Evolutionary conservation across 2,329 filamentous ascomycete genomes (phyloP).

Genomic region (Trichothecium sympodiale): DNA sequence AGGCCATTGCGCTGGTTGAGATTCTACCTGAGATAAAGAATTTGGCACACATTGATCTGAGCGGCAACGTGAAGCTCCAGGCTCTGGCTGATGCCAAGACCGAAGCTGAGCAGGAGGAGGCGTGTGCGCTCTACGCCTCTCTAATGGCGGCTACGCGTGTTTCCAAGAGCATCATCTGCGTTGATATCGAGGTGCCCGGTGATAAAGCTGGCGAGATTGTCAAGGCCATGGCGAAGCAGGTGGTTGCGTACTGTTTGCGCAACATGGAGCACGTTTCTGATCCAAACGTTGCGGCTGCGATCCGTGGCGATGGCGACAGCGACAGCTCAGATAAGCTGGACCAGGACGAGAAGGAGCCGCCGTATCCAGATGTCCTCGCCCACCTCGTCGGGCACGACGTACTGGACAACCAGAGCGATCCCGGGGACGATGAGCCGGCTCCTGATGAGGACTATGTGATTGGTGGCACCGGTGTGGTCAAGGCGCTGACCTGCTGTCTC

Average conservation of each 20-base stretch:
- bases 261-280: slow-evolving; percentile 78
- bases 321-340: not conserved
- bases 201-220: slow-evolving; percentile 79
- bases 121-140: slow-evolving; percentile 85
- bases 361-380: slow-evolving; percentile 69
- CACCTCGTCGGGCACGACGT: slow-evolving; percentile 71
- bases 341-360: slow-evolving; percentile 16
- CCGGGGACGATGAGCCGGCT: slow-evolving; percentile 52
- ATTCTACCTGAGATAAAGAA: slow-evolving; percentile 73
- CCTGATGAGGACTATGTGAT: slow-evolving; percentile 94
- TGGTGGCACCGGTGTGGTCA: slow-evolving; percentile 88
- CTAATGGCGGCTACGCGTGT: slow-evolving; percentile 79
- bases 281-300: slow-evolving; percentile 41
- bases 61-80: slow-evolving; percentile 67
- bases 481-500: slow-evolving; percentile 82
- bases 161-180: slow-evolving; percentile 71
- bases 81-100: slow-evolving; percentile 64
- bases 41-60: slow-evolving; percentile 75
- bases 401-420: slow-evolving; percentile 29
- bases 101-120: slow-evolving; percentile 78
- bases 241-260: slow-evolving; percentile 85
- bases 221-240: slow-evolving; percentile 82
- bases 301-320: slow-evolving; percentile 14
- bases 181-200: slow-evolving; percentile 83
- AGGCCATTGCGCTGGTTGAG: slow-evolving; percentile 84